These are phyloP conservation scores for Chalciporus piperatus DNA, from an alignment of 768 basidiomycete genomes.

Conservation along the genomic window DNA sequence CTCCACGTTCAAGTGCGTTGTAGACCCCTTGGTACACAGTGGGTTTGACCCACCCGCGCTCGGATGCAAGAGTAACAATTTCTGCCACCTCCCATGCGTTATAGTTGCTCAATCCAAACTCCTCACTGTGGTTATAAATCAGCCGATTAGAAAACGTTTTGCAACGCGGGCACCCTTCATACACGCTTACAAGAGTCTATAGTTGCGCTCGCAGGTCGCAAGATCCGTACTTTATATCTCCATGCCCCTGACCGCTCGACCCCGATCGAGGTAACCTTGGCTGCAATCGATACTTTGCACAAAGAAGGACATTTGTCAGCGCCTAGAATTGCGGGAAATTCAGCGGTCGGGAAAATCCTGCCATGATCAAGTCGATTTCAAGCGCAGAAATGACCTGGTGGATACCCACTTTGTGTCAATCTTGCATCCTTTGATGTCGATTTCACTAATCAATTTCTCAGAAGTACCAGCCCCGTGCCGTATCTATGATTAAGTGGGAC, in stretches of 20 bases:
- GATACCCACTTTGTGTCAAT: not conserved
- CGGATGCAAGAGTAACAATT: slow-evolving; percentile 38
- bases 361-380: not conserved
- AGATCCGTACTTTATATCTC: not conserved
- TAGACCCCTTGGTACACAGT: slow-evolving; percentile 50
- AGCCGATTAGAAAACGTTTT: not conserved
- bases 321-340: not conserved
- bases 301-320: not conserved
- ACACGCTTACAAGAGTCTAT: not conserved
- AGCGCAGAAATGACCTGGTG: too few species aligned
- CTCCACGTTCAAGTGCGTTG: slow-evolving; percentile 41
- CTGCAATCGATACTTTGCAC: not conserved
- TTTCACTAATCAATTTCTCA: not conserved
- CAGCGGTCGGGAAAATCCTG: not conserved
- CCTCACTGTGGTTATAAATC: slow-evolving; percentile 1
- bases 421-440: not conserved
- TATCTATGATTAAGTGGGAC: not conserved
- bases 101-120: slow-evolving; percentile 15
- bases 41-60: slow-evolving; percentile 47
- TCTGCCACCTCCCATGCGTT: slow-evolving; percentile 43
- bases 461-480: not conserved
- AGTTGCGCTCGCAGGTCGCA: not conserved
- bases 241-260: not conserved
- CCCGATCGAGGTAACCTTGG: not conserved
- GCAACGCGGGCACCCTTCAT: not conserved